Percentiles rank a stretch among this genome's conserved stretches.
phyloP scores from a whole-genome alignment of 2,329 filamentous ascomycete species.

The Calonectria pteridis region DNA sequence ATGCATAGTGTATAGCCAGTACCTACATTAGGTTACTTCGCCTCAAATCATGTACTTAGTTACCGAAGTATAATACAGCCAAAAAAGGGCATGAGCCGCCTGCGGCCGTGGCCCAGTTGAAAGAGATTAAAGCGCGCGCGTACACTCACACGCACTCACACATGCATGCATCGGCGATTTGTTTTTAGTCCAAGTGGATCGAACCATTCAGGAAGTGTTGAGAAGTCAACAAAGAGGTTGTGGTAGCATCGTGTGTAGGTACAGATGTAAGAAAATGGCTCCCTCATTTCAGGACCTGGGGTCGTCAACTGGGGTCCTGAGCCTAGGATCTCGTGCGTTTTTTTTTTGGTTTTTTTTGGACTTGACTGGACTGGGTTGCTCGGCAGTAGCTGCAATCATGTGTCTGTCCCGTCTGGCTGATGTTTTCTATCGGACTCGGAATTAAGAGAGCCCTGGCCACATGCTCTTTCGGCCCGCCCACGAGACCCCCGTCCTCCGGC shows the following conservation, averaged over 20 bases:
- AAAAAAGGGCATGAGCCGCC: slow-evolving; percentile 1
- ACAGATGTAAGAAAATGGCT: slow-evolving; percentile 13
- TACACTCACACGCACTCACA: background rate
- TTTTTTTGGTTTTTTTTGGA: too few relatives aligned
- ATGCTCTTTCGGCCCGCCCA: slow-evolving; percentile 6
- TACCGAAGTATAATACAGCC: slow-evolving; percentile 16
- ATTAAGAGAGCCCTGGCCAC: background rate
- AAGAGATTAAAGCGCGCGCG: background rate
- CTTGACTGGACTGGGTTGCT: background rate
- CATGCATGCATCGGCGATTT: background rate
- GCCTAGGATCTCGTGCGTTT: background rate
- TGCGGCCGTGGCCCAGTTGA: background rate
- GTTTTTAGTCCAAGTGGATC: background rate
- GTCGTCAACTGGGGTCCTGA: background rate
- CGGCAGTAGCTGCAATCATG: slow-evolving; percentile 2
- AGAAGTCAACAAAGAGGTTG: slow-evolving; percentile 14
- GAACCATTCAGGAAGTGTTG: slow-evolving; percentile 13
- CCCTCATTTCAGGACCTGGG: background rate
- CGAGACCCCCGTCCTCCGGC: slow-evolving; percentile 11
- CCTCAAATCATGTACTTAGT: slow-evolving; percentile 2
- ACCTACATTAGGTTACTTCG: slow-evolving; percentile 8
- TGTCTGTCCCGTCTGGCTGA: background rate
- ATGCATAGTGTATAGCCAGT: slow-evolving; percentile 19
- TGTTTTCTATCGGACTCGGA: background rate
- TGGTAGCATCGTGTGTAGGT: slow-evolving; percentile 12